phyloP scores from a whole-genome alignment of 83 land plant species.

The Thuja plicata region DNA sequence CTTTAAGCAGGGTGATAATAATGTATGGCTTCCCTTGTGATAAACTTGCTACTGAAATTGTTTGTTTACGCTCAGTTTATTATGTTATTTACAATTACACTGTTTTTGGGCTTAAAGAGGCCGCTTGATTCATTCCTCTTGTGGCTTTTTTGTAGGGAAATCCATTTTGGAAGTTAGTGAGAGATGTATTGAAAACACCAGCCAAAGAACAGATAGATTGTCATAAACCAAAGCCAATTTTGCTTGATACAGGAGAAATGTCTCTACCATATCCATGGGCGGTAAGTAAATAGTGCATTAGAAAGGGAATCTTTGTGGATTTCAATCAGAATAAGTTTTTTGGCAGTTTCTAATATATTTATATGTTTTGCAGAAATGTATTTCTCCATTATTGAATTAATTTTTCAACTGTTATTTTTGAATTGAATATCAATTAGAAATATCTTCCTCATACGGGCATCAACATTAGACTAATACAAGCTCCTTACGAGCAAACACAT shows the following conservation, averaged over 20 bases:
- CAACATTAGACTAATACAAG: no score
- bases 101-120: not conserved
- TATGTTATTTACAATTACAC: not conserved
- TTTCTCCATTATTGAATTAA: not conserved
- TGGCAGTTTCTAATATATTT: not conserved
- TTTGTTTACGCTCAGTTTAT: not conserved
- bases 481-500: no score
- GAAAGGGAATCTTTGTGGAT: not conserved
- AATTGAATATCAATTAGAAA: no score
- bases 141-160: slow-evolving; percentile 63
- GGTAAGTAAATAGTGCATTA: slow-evolving; percentile 41
- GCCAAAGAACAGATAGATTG: slow-evolving; percentile 76
- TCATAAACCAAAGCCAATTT: slow-evolving; percentile 90
- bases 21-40: slow-evolving; percentile 33
- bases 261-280: slow-evolving; percentile 90
- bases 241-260: slow-evolving; percentile 98
- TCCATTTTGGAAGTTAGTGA: slow-evolving; percentile 85
- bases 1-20: slow-evolving; percentile 91
- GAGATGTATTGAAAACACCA: slow-evolving; percentile 73
- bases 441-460: no score
- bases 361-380: not conserved
- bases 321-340: not conserved
- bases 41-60: not conserved
- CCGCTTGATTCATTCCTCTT: not conserved
- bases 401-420: not conserved